These are phyloP conservation scores for Fusarium sp. DNA, from an alignment of 2,329 filamentous ascomycete species.

Conservation along the genomic window DNA sequence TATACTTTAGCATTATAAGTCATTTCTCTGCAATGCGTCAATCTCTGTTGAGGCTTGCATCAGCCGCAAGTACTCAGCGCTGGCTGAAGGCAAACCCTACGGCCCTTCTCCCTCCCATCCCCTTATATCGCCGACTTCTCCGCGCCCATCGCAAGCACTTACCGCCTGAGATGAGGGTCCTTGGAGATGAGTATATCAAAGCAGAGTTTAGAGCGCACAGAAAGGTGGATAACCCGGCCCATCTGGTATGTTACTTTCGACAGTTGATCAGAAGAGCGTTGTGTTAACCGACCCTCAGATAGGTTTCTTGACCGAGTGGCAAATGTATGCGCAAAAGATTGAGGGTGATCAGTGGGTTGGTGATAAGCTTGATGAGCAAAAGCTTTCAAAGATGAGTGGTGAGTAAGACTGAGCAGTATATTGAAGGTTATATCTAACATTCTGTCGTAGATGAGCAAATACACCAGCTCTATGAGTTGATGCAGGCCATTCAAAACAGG, in stretches of 20 bases:
- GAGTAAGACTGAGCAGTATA: slow-evolving; percentile 49
- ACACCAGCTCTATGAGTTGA: slow-evolving; percentile 92
- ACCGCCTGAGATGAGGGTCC: slow-evolving; percentile 77
- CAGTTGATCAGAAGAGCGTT: not conserved
- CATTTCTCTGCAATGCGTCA: slow-evolving; percentile 45
- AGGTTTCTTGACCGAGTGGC: slow-evolving; percentile 96
- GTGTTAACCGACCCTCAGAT: slow-evolving; percentile 68
- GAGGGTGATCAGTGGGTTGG: slow-evolving; percentile 90
- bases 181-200: slow-evolving; percentile 95
- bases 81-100: slow-evolving; percentile 60
- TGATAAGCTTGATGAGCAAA: slow-evolving; percentile 83
- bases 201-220: slow-evolving; percentile 89
- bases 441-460: slow-evolving; percentile 82
- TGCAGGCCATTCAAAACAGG: slow-evolving; percentile 78
- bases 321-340: slow-evolving; percentile 91
- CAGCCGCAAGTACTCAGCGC: slow-evolving; percentile 52
- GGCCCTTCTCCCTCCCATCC: slow-evolving; percentile 87
- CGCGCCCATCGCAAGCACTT: slow-evolving; percentile 87
- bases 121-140: slow-evolving; percentile 88
- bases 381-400: slow-evolving; percentile 96
- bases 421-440: slow-evolving; percentile 13
- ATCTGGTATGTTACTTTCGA: slow-evolving; percentile 74
- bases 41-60: slow-evolving; percentile 53
- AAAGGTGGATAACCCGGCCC: slow-evolving; percentile 88
- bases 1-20: not conserved